Evolutionary conservation across 164 flowering plant genomes (phyloP), one percentile per base, ranked within the genome.

Genomic region (Liquidambar formosana): DNA sequence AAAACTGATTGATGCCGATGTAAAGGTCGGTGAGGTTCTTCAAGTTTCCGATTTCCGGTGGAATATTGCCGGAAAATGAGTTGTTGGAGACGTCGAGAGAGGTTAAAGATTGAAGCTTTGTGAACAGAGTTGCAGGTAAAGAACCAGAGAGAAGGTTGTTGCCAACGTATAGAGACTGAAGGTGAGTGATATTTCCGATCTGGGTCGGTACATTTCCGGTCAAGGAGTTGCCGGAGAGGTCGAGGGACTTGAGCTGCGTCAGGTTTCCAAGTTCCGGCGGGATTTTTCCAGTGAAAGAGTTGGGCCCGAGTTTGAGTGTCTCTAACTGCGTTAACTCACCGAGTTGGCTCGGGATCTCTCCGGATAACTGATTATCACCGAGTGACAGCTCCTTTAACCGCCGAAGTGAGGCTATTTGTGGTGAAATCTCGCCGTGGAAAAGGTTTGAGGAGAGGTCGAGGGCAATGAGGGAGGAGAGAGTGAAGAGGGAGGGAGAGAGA

Each of bases 11-110:
- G 14, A 69, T 71, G 25, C 94, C 97, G 43, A 89, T 73, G 71
- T 77, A 89, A 53, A 91, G 89, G 63, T 79, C 83, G 16, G 85
- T 83, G 16, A 91, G 80, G 51, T 79, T 82, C 49, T 63, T 66
- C 64, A 88, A 70, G 18, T 72, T 65, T 8, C 89, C 87, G 26
- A 91, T 80, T 68, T 85, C 85, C 2, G 81, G 70, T 1, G 97
- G 90, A 21, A 89, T 81, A 2, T 38, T 15, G 19, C 92, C 94
- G 2, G 82, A 75, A 19, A 91, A 73, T 0, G 92, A 76, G 74
- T 91, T 89, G 72, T 86, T 89, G 0, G 92, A 85, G 8, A 89
- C 68, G 60, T 91, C 94, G 1, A 91, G 67, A 15, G 80, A 73
- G 1, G 72, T 61, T 41, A 91, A 77, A 69, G 84, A 72, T 16